These are phyloP conservation scores for Clonostachys rhizophaga DNA, from an alignment of 2,329 filamentous ascomycete genomes.

Conservation along the genomic window DNA sequence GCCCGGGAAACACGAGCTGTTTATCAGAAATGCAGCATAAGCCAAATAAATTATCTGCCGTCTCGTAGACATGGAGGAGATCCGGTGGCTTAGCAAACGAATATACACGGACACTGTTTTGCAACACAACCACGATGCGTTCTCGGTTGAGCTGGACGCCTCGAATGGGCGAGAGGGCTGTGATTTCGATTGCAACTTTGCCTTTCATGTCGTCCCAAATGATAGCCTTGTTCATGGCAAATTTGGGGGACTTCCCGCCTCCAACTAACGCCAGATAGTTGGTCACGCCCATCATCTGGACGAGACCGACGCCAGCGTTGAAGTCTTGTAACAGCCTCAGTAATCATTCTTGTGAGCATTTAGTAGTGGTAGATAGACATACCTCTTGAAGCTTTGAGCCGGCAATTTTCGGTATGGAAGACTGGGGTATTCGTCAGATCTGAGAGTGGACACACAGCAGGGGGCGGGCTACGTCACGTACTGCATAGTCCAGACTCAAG, in stretches of 20 bases:
- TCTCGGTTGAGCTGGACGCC: slow-evolving; percentile 73
- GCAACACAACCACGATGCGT: slow-evolving; percentile 74
- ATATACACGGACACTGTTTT: slow-evolving; percentile 80
- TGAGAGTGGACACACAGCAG: background rate
- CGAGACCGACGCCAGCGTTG: slow-evolving; percentile 76
- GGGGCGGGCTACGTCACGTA: slow-evolving; percentile 33
- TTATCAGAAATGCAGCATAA: slow-evolving; percentile 73
- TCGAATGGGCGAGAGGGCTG: slow-evolving; percentile 75
- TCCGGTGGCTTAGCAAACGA: slow-evolving; percentile 69
- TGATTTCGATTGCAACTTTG: slow-evolving; percentile 69
- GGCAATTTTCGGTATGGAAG: slow-evolving; percentile 68
- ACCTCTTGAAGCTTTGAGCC: slow-evolving; percentile 55
- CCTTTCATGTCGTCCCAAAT: slow-evolving; percentile 89
- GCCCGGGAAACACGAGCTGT: slow-evolving; percentile 79
- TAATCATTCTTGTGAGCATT: background rate
- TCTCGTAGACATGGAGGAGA: slow-evolving; percentile 74
- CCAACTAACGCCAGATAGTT: slow-evolving; percentile 89
- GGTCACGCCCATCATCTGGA: slow-evolving; percentile 81
- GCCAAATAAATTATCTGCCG: slow-evolving; percentile 77
- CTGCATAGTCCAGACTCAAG: slow-evolving; percentile 82
- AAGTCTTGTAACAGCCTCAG: slow-evolving; percentile 47
- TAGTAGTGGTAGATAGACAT: slow-evolving; percentile 1
- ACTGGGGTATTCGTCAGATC: slow-evolving; percentile 28
- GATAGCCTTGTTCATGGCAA: slow-evolving; percentile 81
- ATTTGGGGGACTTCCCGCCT: slow-evolving; percentile 80